Percentiles rank a stretch among this genome's conserved stretches.
These are phyloP conservation scores for Daldinia loculata DNA, from an alignment of 495 filamentous ascomycete genomes.

Conservation along the genomic window DNA sequence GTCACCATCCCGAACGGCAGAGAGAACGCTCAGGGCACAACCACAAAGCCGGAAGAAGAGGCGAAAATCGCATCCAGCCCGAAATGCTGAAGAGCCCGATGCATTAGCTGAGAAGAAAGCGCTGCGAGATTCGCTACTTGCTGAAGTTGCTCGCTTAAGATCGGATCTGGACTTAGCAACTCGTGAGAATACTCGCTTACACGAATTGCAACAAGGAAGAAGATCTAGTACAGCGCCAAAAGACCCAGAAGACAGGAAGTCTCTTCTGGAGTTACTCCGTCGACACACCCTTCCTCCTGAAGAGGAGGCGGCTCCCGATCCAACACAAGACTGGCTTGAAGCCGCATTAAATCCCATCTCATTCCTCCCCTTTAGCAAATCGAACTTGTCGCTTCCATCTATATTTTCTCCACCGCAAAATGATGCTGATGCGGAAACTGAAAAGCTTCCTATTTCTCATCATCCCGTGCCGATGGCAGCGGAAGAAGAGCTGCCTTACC, in stretches of 20 bases:
- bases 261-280: slow-evolving; percentile 50
- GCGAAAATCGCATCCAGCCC: slow-evolving; percentile 41
- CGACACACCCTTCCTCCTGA: slow-evolving; percentile 52
- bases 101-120: slow-evolving; percentile 52
- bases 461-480: slow-evolving; percentile 59
- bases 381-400: slow-evolving; percentile 24
- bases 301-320: slow-evolving; percentile 37
- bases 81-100: slow-evolving; percentile 50
- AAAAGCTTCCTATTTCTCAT: slow-evolving; percentile 56
- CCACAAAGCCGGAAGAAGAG: slow-evolving; percentile 36
- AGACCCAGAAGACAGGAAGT: slow-evolving; percentile 40
- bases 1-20: slow-evolving; percentile 16
- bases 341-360: slow-evolving; percentile 55
- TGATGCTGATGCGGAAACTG: slow-evolving; percentile 16
- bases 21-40: slow-evolving; percentile 21
- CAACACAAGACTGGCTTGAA: slow-evolving; percentile 47
- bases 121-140: slow-evolving; percentile 49
- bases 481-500: slow-evolving; percentile 64
- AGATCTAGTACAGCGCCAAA: slow-evolving; percentile 6
- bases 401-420: slow-evolving; percentile 19
- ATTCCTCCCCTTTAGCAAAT: slow-evolving; percentile 60
- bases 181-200: slow-evolving; percentile 53
- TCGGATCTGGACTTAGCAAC: slow-evolving; percentile 49
- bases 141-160: slow-evolving; percentile 50
- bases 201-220: slow-evolving; percentile 39